Evolutionary conservation across 176 grass and related monocot genomes (phyloP).

Genomic region (bread wheat (Triticum aestivum)): IWGSC_CS_RefSeq_v2.1 NC_057806.1:31604917-31605416

Average conservation of each 20-base stretch:
- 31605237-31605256: constrained; percentile 11
- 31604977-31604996: too few relatives aligned
- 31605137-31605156: background rate
- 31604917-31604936: too few relatives aligned
- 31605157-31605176: background rate
- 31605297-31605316: background rate
- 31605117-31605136: constrained; percentile 19
- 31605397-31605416: background rate
- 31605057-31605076: constrained; percentile 4
- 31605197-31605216: background rate
- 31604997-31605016: background rate
- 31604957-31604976: too few relatives aligned
- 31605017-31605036: background rate
- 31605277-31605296: constrained; percentile 33
- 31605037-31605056: constrained; percentile 17
- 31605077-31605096: constrained; percentile 25
- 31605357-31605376: background rate
- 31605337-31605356: constrained; percentile 72
- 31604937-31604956: too few relatives aligned
- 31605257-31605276: constrained; percentile 21
- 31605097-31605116: background rate
- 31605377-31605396: background rate
- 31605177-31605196: background rate
- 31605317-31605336: constrained; percentile 61
- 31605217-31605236: constrained; percentile 42